These are phyloP conservation scores for Epichloe coenophiala DNA, from an alignment of 2,329 filamentous ascomycete species.

Conservation along the genomic window DNA sequence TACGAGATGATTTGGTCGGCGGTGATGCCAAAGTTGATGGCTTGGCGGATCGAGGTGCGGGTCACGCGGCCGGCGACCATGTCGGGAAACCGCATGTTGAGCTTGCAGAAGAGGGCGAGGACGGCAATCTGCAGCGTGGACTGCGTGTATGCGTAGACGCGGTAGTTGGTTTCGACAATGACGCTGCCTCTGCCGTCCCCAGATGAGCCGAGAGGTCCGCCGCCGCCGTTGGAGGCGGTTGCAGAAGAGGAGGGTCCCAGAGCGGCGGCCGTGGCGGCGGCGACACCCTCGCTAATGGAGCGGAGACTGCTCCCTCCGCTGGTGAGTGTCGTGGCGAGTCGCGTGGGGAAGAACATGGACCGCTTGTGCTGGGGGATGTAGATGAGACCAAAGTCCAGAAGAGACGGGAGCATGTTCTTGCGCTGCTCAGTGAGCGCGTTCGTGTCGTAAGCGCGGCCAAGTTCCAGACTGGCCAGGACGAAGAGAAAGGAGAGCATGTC, in stretches of 20 bases:
- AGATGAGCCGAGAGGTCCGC: constrained; percentile 20
- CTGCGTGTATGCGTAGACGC: constrained; percentile 90
- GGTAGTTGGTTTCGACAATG: constrained; percentile 96
- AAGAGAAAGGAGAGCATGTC: constrained; percentile 96
- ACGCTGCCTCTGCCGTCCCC: constrained; percentile 61
- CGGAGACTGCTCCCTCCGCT: constrained; percentile 59
- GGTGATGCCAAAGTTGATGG: constrained; percentile 83
- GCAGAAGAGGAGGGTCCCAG: constrained; percentile 12
- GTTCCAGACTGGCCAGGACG: constrained; percentile 82
- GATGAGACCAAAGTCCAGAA: constrained; percentile 85
- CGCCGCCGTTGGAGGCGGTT: constrained; percentile 8
- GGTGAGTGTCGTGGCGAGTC: constrained; percentile 87
- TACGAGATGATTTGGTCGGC: constrained; percentile 92
- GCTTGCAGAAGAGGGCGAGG: constrained; percentile 74
- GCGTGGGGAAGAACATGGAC: constrained; percentile 71
- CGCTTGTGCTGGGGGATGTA: constrained; percentile 51
- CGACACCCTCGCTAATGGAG: constrained; percentile 53
- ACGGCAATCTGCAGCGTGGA: constrained; percentile 92
- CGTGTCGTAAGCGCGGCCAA: constrained; percentile 84
- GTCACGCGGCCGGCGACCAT: constrained; percentile 87
- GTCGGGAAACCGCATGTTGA: constrained; percentile 85
- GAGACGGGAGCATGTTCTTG: constrained; percentile 75
- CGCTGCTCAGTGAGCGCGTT: constrained; percentile 70
- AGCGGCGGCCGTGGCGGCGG: constrained; percentile 45
- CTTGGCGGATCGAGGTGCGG: constrained; percentile 73